Evolutionary conservation across 2,329 filamentous ascomycete genomes (phyloP).

Genomic region (Aspergillus ochraceus): DNA sequence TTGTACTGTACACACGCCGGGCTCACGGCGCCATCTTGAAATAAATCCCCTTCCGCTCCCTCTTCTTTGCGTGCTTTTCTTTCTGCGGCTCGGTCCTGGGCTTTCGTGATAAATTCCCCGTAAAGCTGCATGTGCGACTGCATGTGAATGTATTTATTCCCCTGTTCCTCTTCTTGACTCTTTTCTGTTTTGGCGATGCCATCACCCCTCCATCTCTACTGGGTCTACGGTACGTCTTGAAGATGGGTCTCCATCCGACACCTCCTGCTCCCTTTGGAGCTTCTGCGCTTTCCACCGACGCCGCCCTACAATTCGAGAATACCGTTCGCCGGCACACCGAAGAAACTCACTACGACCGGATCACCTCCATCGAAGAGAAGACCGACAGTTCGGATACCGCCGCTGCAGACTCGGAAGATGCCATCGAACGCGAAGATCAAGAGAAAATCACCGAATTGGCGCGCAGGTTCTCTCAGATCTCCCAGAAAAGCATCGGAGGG

Average conservation of each 20-base stretch:
- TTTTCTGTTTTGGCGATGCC: not conserved
- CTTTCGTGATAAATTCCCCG: not conserved
- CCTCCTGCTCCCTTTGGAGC: slow-evolving; percentile 21
- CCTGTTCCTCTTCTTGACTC: not conserved
- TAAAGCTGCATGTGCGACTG: not conserved
- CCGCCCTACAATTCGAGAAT: slow-evolving; percentile 6
- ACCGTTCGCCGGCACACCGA: slow-evolving; percentile 10
- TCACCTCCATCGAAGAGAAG: slow-evolving; percentile 12
- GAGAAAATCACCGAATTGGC: slow-evolving; percentile 31
- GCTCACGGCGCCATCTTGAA: not conserved
- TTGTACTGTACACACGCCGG: not conserved
- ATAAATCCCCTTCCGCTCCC: not conserved
- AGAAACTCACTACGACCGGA: not conserved
- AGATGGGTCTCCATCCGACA: slow-evolving; percentile 15
- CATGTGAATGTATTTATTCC: not conserved
- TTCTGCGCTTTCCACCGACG: slow-evolving; percentile 8
- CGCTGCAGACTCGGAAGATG: slow-evolving; percentile 23
- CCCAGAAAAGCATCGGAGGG: slow-evolving; percentile 21
- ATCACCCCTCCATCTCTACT: not conserved
- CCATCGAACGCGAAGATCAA: slow-evolving; percentile 22
- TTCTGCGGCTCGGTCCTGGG: not conserved
- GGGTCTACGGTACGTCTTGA: not conserved
- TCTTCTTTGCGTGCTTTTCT: not conserved
- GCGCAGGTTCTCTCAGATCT: slow-evolving; percentile 31
- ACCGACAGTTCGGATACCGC: slow-evolving; percentile 26